Evolutionary conservation across 495 filamentous ascomycete species (phyloP).

Genomic region (Podospora bellae-mahoneyi): DNA sequence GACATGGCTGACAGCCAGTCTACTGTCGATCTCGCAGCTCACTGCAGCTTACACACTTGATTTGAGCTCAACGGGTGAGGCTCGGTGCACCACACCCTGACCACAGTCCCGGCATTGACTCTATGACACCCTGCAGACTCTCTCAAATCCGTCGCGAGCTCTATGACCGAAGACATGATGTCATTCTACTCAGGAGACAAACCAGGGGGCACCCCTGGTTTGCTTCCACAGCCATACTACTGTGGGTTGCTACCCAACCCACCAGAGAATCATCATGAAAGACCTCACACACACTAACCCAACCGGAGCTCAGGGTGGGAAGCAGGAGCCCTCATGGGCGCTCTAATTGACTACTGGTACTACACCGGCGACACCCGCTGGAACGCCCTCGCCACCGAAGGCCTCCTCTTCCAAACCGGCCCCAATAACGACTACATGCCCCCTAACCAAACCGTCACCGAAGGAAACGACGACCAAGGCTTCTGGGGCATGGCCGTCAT

Average conservation of each 20-base stretch:
- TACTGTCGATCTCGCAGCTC: slow-evolving; percentile 18
- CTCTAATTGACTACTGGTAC: slow-evolving; percentile 65
- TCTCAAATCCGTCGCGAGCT: slow-evolving; percentile 58
- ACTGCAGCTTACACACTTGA: slow-evolving; percentile 30
- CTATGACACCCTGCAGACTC: slow-evolving; percentile 50
- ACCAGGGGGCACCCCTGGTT: slow-evolving; percentile 50
- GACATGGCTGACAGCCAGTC: slow-evolving; percentile 9
- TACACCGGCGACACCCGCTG: slow-evolving; percentile 60
- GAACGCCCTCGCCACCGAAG: slow-evolving; percentile 54
- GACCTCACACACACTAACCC: slow-evolving; percentile 23
- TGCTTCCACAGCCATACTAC: slow-evolving; percentile 44
- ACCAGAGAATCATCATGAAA: background rate
- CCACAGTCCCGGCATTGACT: background rate
- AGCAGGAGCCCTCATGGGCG: slow-evolving; percentile 64
- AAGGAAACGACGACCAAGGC: slow-evolving; percentile 67
- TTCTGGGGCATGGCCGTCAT: slow-evolving; percentile 67
- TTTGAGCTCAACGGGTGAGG: slow-evolving; percentile 31
- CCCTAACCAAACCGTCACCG: slow-evolving; percentile 56
- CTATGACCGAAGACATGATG: slow-evolving; percentile 62
- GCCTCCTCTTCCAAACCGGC: slow-evolving; percentile 59
- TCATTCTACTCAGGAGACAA: slow-evolving; percentile 63
- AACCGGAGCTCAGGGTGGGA: slow-evolving; percentile 64
- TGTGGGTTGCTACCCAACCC: slow-evolving; percentile 30
- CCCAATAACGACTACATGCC: slow-evolving; percentile 62
- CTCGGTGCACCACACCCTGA: background rate